phyloP scores from a whole-genome alignment of 306 rosid species.

The Acacia melanoxylon region DNA sequence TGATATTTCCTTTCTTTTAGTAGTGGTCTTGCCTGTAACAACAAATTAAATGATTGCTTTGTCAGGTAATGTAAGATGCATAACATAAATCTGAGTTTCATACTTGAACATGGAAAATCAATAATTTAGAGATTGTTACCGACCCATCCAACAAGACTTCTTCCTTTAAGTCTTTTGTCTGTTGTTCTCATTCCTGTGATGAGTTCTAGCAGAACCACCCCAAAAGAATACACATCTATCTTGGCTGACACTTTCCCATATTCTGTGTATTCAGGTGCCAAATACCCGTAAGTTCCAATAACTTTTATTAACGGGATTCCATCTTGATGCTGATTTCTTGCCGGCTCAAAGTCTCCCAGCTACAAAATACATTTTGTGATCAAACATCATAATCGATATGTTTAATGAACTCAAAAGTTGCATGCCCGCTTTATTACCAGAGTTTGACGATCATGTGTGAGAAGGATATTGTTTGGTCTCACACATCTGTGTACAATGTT shows the following conservation, averaged over 20 bases:
- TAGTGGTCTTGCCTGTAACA: background rate
- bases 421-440: conserved; percentile 50
- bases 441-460: conserved; percentile 67
- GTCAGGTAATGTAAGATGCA: background rate
- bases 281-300: conserved; percentile 79
- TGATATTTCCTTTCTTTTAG: background rate
- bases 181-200: conserved; percentile 77
- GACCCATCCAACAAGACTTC: conserved; percentile 98
- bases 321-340: conserved; percentile 61
- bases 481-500: conserved; percentile 3
- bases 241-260: conserved; percentile 76
- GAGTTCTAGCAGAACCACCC: conserved; percentile 78
- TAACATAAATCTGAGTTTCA: background rate
- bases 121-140: conserved; percentile 49
- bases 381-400: background rate
- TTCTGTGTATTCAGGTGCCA: conserved; percentile 95
- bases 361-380: conserved; percentile 28
- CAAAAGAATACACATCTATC: conserved; percentile 90
- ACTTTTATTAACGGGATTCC: conserved; percentile 57
- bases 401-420: conserved; percentile 12
- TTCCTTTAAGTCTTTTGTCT: conserved; percentile 73
- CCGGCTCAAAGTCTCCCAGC: conserved; percentile 92
- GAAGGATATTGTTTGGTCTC: conserved; percentile 13
- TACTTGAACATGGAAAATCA: background rate
- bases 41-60: background rate